Evolutionary conservation across 2,329 filamentous ascomycete genomes (phyloP), one percentile per base, ranked within the genome.

Genomic region (Claviceps lovelessii): DNA sequence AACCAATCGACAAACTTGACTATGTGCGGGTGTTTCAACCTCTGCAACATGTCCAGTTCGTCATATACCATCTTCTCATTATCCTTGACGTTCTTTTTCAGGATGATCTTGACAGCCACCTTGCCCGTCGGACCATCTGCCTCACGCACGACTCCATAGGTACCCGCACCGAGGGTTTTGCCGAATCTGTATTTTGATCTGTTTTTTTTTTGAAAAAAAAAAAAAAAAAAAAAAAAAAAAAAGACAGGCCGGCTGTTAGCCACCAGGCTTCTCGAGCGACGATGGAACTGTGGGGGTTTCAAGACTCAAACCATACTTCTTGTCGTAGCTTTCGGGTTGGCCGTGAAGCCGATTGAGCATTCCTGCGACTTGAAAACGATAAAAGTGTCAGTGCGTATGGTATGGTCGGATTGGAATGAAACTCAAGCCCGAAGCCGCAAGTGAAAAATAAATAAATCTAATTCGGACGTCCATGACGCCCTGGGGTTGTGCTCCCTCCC

Each of bases 11-110:
- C 86, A 67, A 98, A 98, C 62, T 85, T 85, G 73, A 98, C 93
- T 68, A 98, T 98, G 72, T 97, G 89, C 53, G 89, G 87, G 69
- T 98, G 93, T 67, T 90, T 81, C 67, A 98, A 81, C 56, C 82
- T 81, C 73, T 96, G 90, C 60, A 98, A 79, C 83, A 98, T 90
- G 61, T 90, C 81, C 64, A 98, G 78, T 75, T 98, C 93, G 70
- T 98, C 93, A 69, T 95, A 93, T 45, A 98, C 93, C 93, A 98
- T 98, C 70, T 86, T 83, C 76, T 98, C 93, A 65, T 97, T 97
- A 60, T 90, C 91, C 70, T 90, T 94, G 68, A 98, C 91, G 72
- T 95, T 97, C 77, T 95, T 96, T 81, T 98, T 98, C 66, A 97
- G 76, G 70, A 98, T 98, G 69, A 98, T 97, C 79, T 98, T 98